These are phyloP conservation scores for Penicillium olsonii DNA, from an alignment of 2,329 filamentous ascomycete genomes.

Conservation along the genomic window DNA sequence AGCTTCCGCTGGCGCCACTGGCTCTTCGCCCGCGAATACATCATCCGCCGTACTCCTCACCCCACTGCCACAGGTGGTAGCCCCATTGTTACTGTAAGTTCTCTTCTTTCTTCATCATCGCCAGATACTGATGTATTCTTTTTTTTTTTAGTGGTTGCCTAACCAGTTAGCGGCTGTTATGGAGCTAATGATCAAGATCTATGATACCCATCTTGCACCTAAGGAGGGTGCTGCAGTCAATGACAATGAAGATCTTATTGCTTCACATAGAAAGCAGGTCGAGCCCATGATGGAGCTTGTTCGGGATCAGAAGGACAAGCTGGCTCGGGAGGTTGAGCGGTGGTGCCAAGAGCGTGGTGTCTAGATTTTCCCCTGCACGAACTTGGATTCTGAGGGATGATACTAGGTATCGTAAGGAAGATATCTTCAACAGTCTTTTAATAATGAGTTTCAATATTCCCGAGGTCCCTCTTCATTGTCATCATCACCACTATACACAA, in stretches of 20 bases:
- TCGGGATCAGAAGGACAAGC: conserved; percentile 34
- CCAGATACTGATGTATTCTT: neutral
- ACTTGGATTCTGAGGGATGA: no score
- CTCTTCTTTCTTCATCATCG: neutral
- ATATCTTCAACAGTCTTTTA: no score
- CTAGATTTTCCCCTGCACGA: conserved; percentile 21
- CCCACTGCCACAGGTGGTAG: conserved; percentile 52
- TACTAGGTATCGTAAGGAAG: no score
- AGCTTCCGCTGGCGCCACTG: conserved; percentile 54
- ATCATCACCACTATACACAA: no score
- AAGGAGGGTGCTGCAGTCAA: conserved; percentile 25
- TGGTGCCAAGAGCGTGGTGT: conserved; percentile 50
- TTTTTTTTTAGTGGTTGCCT: conserved; percentile 45
- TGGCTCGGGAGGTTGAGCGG: conserved; percentile 44
- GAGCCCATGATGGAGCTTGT: conserved; percentile 42
- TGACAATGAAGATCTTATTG: conserved; percentile 22
- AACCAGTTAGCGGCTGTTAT: conserved; percentile 52
- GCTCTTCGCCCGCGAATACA: conserved; percentile 52
- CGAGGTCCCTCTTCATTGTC: no score
- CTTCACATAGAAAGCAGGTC: conserved; percentile 37
- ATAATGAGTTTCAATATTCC: no score
- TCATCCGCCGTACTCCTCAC: conserved; percentile 47
- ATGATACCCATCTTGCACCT: conserved; percentile 41
- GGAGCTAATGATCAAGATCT: conserved; percentile 50
- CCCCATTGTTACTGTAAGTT: conserved; percentile 49